Evolutionary conservation across 768 basidiomycete species (phyloP).

Genomic region (Mycena capillaripes): DNA sequence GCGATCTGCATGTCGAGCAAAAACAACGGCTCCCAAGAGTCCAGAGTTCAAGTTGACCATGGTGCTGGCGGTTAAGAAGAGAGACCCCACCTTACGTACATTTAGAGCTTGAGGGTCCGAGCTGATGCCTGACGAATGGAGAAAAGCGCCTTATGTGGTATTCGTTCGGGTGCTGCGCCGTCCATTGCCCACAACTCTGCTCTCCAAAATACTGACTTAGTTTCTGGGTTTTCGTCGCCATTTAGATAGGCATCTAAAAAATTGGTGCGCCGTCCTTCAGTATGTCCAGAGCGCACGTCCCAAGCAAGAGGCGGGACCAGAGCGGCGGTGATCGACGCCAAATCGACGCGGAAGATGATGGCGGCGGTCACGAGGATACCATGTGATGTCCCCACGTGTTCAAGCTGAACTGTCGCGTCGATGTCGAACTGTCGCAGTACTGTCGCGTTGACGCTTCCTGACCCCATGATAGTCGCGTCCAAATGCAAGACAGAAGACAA

Average conservation of each 20-base stretch:
- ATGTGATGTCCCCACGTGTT: background rate
- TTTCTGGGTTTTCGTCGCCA: no score
- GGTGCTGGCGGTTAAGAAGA: constrained; percentile 1
- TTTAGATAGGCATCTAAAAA: no score
- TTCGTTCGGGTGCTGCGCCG: no score
- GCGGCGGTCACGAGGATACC: background rate
- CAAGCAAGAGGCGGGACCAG: background rate
- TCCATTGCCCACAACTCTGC: no score
- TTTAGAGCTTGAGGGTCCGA: background rate
- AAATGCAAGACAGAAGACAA: no score
- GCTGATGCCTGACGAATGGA: background rate
- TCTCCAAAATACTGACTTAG: no score
- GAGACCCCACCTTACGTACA: constrained; percentile 16
- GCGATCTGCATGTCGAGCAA: constrained; percentile 32
- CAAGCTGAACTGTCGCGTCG: background rate
- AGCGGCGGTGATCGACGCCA: background rate
- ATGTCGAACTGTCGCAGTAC: background rate
- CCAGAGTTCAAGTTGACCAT: constrained; percentile 30
- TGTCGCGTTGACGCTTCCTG: background rate
- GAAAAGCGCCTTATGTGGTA: background rate
- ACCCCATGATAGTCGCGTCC: no score
- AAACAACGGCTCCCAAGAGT: constrained; percentile 29
- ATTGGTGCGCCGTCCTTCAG: no score
- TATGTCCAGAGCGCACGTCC: no score
- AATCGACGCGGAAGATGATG: no score